Evolutionary conservation across 2,329 filamentous ascomycete species (phyloP).

Genomic region (Paracamarosporium sp.): DNA sequence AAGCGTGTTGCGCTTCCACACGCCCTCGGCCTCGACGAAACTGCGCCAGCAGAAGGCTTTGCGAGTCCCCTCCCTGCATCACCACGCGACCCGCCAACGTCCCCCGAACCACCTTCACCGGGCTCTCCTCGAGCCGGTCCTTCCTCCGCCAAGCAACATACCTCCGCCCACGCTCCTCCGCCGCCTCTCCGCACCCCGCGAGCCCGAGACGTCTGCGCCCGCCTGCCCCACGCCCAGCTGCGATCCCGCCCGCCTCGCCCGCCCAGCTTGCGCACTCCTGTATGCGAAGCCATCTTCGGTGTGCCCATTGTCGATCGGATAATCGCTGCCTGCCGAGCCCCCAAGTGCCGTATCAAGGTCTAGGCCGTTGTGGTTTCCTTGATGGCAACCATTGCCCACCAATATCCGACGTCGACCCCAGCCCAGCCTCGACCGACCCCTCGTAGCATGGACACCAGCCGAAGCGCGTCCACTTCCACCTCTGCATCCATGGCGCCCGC

Average conservation of each 20-base stretch:
- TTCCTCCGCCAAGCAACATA: background rate
- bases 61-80: slow-evolving; percentile 1
- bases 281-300: background rate
- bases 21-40: background rate
- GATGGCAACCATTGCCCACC: slow-evolving; percentile 47
- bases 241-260: slow-evolving; percentile 11
- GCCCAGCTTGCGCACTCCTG: slow-evolving; percentile 14
- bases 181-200: background rate
- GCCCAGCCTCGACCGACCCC: slow-evolving; percentile 42
- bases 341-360: background rate
- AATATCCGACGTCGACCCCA: slow-evolving; percentile 36
- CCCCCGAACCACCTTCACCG: background rate
- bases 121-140: background rate
- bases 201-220: slow-evolving; percentile 36
- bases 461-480: slow-evolving; percentile 47
- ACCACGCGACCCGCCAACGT: slow-evolving; percentile 4
- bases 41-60: slow-evolving; percentile 1
- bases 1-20: background rate
- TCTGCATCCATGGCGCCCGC: slow-evolving; percentile 53
- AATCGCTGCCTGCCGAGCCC: background rate
- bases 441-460: slow-evolving; percentile 50
- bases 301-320: background rate
- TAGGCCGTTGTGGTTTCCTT: slow-evolving; percentile 12
- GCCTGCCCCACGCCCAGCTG: slow-evolving; percentile 24
- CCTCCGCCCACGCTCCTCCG: slow-evolving; percentile 10